Base-by-base conservation (phyloP, 139 green algal genomes). In the Penium margaritaceum region DNA sequence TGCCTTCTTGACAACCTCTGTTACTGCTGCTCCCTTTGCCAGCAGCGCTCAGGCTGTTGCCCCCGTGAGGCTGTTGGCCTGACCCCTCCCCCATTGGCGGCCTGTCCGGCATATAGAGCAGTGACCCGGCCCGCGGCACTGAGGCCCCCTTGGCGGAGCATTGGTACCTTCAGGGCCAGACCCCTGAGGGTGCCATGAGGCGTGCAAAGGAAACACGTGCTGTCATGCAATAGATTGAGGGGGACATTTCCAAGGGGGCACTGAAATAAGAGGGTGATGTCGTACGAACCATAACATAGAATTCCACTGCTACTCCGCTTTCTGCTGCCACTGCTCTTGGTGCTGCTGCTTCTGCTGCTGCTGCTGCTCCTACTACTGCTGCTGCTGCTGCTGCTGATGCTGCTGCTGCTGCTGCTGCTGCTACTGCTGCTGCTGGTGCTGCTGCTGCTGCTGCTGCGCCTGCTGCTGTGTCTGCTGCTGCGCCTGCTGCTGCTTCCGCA, bases 71-170 rank as follows among this genome's bases (percentile, higher is more conserved):
- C 27, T n/a, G n/a, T 72, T 17, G 64, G 58, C 14, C 35, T 32
- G 3, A 32, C 64, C 19, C 64, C 64, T 17, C 64, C 5, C 64
- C 30, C 64, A 72, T 29, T 33, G 64, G 64, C 36, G 64, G 64
- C 4, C 64, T 72, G 3, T 35, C 70, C 58, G 70, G 70, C 24
- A 78, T 63, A 24, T 15, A 72, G 41, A 78, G 33, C 17, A 5
- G 63, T 17, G 70, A 78, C 62, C 37, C 77, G 70, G 70, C 70
- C 6, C 70, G 70, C 4, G 70, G 77, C 62, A 43, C 33, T 21
- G 70, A 78, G 15, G n/a, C 24, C n/a, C 70, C 70, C 62, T 21
- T 78, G n/a, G 77, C 77, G 70, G 37, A 78, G 70, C 70, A 63
- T n/a, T 78, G 77, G 14, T 78, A 38, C 62, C 61, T 78, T 9